Percentiles rank a stretch among this genome's conserved stretches.
Conservation (phyloP, 345 rosid genomes). For the Chamaenerion angustifolium region DNA sequence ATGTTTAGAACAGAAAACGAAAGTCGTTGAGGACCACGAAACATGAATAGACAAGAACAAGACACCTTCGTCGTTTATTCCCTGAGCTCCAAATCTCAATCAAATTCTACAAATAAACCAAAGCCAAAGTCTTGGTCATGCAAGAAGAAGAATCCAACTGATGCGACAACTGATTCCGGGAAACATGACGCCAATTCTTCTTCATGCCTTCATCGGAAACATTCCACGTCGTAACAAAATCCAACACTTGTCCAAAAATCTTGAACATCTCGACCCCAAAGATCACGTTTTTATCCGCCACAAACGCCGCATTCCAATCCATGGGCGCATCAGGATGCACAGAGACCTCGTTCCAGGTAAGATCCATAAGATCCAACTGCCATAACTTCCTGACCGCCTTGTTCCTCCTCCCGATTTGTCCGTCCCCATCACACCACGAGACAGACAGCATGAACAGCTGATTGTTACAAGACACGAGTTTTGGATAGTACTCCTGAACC, state of each 20-base stretch:
- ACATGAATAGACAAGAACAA: too few relatives aligned
- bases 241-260: conserved; percentile 87
- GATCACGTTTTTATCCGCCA: conserved; percentile 47
- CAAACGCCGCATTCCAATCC: conserved; percentile 97
- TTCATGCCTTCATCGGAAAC: conserved; percentile 24
- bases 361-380: conserved; percentile 86
- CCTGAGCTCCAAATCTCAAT: too few relatives aligned
- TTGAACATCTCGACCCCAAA: conserved; percentile 96
- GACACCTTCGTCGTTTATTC: too few relatives aligned
- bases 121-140: conserved; percentile 65
- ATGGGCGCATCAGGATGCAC: conserved; percentile 99
- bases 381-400: conserved; percentile 90
- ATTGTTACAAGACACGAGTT: conserved; percentile 67
- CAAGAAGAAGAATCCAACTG: conserved; percentile 76
- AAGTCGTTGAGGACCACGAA: too few relatives aligned
- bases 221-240: conserved; percentile 59
- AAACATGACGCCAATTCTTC: conserved; percentile 58
- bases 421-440: conserved; percentile 98
- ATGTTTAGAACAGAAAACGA: too few relatives aligned
- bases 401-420: conserved; percentile 88
- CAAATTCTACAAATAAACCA: conserved; percentile 41
- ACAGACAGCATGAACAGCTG: conserved; percentile 77
- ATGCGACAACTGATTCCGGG: conserved; percentile 62
- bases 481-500: conserved; percentile 83
- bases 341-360: conserved; percentile 65